A percentile compares a stretch with the other conserved stretches of the same genome.
Conservation (phyloP, 1,284 basidiomycete genomes). For the Cutaneotrichosporon sp. region DNA sequence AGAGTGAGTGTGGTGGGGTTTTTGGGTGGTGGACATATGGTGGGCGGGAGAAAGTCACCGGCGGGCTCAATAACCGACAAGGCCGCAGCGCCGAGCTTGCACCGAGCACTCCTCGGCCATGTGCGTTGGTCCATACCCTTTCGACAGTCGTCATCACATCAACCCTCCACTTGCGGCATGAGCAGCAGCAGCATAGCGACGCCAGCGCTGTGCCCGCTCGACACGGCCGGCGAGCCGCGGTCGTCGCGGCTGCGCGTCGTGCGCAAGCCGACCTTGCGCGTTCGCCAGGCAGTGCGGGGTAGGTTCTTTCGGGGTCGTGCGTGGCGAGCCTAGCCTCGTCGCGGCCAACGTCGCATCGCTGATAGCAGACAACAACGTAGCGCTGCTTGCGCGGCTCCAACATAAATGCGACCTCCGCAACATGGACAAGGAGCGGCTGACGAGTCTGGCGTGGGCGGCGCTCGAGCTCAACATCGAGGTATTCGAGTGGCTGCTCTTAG, state of each 20-base stretch:
- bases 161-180: neutral
- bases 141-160: neutral
- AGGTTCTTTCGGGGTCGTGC: too few relatives aligned
- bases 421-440: constrained; percentile 66
- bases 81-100: too few relatives aligned
- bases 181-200: neutral
- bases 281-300: constrained; percentile 44
- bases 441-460: constrained; percentile 82
- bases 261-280: constrained; percentile 30
- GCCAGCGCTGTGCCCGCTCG: constrained; percentile 1
- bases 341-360: too few relatives aligned
- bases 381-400: constrained; percentile 70
- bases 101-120: constrained; percentile 2
- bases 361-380: constrained; percentile 75
- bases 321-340: too few relatives aligned
- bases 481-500: constrained; percentile 77
- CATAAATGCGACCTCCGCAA: constrained; percentile 75
- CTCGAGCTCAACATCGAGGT: constrained; percentile 77
- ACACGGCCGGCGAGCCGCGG: neutral
- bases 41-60: neutral
- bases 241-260: constrained; percentile 26
- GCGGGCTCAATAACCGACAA: constrained; percentile 2
- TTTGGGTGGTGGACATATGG: too few relatives aligned
- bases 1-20: too few relatives aligned
- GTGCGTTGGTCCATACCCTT: neutral